Conservation (phyloP, 148 eudicot genomes). For the Silene conica region DNA sequence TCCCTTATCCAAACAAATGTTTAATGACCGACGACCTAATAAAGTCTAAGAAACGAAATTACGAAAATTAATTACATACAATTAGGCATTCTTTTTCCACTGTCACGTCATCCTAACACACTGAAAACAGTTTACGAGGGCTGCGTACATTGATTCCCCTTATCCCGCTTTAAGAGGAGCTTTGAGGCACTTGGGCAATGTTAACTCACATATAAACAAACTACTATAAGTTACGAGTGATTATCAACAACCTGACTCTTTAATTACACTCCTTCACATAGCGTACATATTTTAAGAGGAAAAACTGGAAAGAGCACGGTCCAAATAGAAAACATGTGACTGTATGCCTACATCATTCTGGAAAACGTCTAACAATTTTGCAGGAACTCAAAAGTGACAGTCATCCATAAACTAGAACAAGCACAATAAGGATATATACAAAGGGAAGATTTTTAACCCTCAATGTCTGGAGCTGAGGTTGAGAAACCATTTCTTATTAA, state of each 20-base stretch:
- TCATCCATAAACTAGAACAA: background rate
- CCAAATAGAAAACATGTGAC: background rate
- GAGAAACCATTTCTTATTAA: constrained; percentile 38
- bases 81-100: background rate
- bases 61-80: background rate
- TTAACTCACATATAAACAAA: background rate
- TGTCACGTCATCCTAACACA: background rate
- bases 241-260: background rate
- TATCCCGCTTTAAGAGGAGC: background rate
- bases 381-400: background rate
- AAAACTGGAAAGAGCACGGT: background rate
- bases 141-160: background rate
- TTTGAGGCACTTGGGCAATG: background rate
- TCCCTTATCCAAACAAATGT: too few relatives aligned
- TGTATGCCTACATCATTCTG: background rate
- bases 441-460: constrained; percentile 44
- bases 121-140: background rate
- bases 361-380: background rate
- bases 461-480: constrained; percentile 52
- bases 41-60: background rate
- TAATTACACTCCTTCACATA: background rate
- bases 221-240: background rate
- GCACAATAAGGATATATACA: background rate
- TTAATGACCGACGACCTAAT: background rate
- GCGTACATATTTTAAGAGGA: background rate